phyloP scores from a whole-genome alignment of 148 eudicot species.

The Mesembryanthemum crystallinum region DNA sequence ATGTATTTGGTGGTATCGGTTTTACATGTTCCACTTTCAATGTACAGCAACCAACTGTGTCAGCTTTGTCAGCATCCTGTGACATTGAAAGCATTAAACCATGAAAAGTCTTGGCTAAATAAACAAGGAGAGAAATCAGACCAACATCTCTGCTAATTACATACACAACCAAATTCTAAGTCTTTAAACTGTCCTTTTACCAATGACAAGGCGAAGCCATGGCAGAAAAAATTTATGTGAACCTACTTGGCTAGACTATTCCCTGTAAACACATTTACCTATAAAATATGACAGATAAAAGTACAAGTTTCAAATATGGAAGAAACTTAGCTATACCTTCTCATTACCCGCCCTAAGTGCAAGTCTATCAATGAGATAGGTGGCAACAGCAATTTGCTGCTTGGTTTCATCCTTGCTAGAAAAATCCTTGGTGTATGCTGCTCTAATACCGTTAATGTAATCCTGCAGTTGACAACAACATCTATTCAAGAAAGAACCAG shows the following conservation, averaged over 20 bases:
- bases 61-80: conserved; percentile 99
- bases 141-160: too few species aligned
- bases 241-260: background rate
- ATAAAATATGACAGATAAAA: background rate
- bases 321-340: conserved; percentile 51
- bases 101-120: too few species aligned
- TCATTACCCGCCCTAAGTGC: conserved; percentile 99
- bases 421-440: conserved; percentile 76
- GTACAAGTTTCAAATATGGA: background rate
- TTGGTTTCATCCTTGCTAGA: conserved; percentile 59
- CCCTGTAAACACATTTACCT: background rate
- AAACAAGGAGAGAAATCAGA: too few species aligned
- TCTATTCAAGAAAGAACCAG: background rate
- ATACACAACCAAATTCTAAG: too few species aligned
- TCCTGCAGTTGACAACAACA: conserved; percentile 46
- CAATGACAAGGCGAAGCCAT: background rate
- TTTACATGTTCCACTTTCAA: conserved; percentile 96
- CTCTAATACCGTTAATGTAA: conserved; percentile 70
- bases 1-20: conserved; percentile 70
- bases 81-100: too few species aligned
- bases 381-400: conserved; percentile 93
- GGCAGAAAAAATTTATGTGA: conserved; percentile 1
- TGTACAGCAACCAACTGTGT: conserved; percentile 99
- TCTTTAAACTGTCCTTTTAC: too few species aligned
- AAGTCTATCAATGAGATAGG: conserved; percentile 95